These are phyloP conservation scores for Penicillium oxalicum DNA, from an alignment of 2,329 filamentous ascomycete genomes.

Conservation along the genomic window DNA sequence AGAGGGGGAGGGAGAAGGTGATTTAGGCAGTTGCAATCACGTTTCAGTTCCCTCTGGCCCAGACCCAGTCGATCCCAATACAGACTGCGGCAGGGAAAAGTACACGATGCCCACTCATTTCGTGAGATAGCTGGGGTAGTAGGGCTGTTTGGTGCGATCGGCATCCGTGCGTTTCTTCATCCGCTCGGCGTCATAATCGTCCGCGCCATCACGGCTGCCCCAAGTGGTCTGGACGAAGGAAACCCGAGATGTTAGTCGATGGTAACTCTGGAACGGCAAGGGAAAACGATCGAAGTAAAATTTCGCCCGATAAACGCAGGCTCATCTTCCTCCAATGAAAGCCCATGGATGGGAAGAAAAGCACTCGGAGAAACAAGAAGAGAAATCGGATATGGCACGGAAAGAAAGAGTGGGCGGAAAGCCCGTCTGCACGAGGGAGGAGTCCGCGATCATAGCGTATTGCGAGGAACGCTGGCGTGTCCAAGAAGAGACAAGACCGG, in stretches of 20 bases:
- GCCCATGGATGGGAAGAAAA: not conserved
- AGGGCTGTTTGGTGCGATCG: constrained; percentile 30
- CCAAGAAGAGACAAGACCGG: constrained; percentile 9
- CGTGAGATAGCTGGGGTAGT: constrained; percentile 28
- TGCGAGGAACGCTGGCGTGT: constrained; percentile 13
- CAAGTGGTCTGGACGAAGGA: constrained; percentile 67
- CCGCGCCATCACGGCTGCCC: constrained; percentile 89
- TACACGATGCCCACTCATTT: constrained; percentile 14
- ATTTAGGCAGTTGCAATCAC: not conserved
- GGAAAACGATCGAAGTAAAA: no score
- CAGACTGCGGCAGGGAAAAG: constrained; percentile 2
- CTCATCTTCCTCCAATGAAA: not conserved
- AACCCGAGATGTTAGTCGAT: constrained; percentile 9
- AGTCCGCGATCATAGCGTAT: constrained; percentile 21
- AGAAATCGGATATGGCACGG: constrained; percentile 12
- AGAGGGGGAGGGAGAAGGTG: no score
- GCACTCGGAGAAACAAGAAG: not conserved
- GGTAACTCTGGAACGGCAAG: no score
- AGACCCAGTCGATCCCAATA: not conserved
- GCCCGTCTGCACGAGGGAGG: constrained; percentile 17
- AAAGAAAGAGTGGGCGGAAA: constrained; percentile 13
- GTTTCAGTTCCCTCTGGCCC: not conserved
- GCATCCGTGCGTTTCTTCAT: constrained; percentile 46
- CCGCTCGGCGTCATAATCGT: constrained; percentile 70
- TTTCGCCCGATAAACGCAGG: no score